A percentile compares a stretch with the other conserved stretches of the same genome.
Evolutionary conservation across 225 moss, liverwort and hornwort species (phyloP).

Genomic region (Neckera pumila): DNA sequence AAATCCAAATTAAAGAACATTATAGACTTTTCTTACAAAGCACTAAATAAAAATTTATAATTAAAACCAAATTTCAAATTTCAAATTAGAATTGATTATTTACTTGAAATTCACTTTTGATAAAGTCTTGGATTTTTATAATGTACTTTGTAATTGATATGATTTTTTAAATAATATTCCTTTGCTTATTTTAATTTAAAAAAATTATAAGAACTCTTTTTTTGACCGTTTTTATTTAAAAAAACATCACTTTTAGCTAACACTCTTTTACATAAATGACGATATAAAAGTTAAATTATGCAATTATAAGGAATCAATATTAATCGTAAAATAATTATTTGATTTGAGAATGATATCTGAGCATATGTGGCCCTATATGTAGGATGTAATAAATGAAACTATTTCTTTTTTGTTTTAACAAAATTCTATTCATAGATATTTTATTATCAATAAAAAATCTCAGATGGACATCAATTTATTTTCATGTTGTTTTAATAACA

Average conservation of each 20-base stretch:
- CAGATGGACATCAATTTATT: not conserved
- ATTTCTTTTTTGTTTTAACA: not conserved
- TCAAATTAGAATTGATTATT: too few species aligned
- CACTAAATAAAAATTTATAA: not conserved
- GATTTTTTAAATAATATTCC: too few species aligned
- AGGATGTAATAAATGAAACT: not conserved
- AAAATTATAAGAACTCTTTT: not conserved
- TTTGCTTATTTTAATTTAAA: fast-evolving
- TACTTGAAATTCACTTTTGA: too few species aligned
- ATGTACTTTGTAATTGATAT: not conserved
- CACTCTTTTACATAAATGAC: not conserved
- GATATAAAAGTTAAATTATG: not conserved
- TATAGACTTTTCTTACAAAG: not conserved
- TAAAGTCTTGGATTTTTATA: not conserved
- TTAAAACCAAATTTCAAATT: not conserved
- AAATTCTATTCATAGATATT: not conserved
- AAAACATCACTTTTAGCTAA: too few species aligned
- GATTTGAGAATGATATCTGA: not conserved
- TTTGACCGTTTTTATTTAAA: not conserved
- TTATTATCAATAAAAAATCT: too few species aligned
- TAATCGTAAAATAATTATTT: not conserved
- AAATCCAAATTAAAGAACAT: not conserved
- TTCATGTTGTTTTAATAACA: not conserved
- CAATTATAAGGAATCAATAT: too few species aligned
- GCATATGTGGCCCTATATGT: too few species aligned